Percentiles rank a stretch among this genome's conserved stretches.
phyloP scores from a whole-genome alignment of 2,329 filamentous ascomycete genomes.

The Botryotinia convoluta region DNA sequence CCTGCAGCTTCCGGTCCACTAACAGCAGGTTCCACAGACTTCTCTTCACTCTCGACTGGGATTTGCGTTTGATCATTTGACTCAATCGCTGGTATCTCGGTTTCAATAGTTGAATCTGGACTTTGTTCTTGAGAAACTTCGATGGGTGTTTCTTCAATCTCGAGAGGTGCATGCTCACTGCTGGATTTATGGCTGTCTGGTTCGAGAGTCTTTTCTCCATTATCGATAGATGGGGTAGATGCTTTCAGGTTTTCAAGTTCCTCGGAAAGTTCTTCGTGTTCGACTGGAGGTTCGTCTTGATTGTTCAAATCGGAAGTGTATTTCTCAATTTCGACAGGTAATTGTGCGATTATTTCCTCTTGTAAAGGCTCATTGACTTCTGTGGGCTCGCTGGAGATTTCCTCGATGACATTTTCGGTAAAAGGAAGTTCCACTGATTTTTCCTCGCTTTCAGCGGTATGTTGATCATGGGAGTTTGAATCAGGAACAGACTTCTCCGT shows the following conservation, averaged over 20 bases:
- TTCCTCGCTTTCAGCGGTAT: neutral
- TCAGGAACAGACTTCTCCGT: neutral
- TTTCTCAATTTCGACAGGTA: neutral
- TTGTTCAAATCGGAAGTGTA: neutral
- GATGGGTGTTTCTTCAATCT: neutral
- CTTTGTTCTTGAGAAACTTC: neutral
- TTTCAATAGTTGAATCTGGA: neutral
- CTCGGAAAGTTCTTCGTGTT: fast-evolving
- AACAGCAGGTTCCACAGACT: neutral
- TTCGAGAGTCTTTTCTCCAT: neutral
- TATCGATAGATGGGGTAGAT: neutral
- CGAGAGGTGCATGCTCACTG: neutral
- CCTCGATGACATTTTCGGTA: neutral
- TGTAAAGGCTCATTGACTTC: too few relatives aligned
- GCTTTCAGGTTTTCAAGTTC: neutral
- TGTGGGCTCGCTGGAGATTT: neutral
- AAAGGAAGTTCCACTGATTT: neutral
- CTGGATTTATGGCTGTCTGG: neutral
- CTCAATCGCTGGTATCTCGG: neutral
- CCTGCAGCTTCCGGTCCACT: neutral
- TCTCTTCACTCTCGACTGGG: neutral
- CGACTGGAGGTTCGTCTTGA: too few relatives aligned
- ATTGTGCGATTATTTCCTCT: neutral
- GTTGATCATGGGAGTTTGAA: neutral
- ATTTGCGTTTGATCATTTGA: neutral